phyloP scores from a whole-genome alignment of 768 basidiomycete genomes.

The Rubroboletus satanas region DNA sequence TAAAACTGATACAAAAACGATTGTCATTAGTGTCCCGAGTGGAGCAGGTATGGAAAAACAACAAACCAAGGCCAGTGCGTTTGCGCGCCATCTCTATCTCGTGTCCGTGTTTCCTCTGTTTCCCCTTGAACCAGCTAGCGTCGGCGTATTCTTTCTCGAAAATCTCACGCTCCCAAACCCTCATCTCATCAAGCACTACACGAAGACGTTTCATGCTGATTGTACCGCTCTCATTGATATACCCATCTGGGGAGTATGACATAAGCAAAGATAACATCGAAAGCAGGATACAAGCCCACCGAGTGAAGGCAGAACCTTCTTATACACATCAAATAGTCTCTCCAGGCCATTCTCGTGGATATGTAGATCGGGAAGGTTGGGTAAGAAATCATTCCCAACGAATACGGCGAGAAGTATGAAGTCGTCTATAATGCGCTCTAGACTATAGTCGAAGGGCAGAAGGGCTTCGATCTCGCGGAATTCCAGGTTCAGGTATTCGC shows the following conservation, averaged over 20 bases:
- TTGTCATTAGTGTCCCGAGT: background rate
- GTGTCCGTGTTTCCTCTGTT: constrained; percentile 71
- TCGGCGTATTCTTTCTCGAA: constrained; percentile 93
- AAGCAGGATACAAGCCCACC: constrained; percentile 37
- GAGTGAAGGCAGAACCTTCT: constrained; percentile 78
- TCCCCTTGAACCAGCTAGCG: constrained; percentile 90
- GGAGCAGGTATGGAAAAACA: background rate
- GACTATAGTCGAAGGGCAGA: constrained; percentile 77
- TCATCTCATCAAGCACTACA: constrained; percentile 84
- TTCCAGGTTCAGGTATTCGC: constrained; percentile 97
- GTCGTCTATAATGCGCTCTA: constrained; percentile 96
- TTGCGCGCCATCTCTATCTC: constrained; percentile 60
- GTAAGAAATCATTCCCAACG: constrained; percentile 96
- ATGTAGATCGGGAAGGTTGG: constrained; percentile 93
- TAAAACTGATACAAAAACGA: constrained; percentile 45
- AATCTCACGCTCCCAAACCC: constrained; percentile 79
- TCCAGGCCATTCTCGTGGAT: constrained; percentile 98
- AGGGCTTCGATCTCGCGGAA: constrained; percentile 68
- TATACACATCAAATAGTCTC: constrained; percentile 91
- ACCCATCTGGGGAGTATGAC: constrained; percentile 58
- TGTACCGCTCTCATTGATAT: constrained; percentile 84
- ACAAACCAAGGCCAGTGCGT: constrained; percentile 62
- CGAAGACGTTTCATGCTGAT: constrained; percentile 82
- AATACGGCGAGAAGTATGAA: constrained; percentile 96
- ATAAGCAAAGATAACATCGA: background rate